Percentiles rank a stretch among this genome's conserved stretches.
Evolutionary conservation across 2,329 filamentous ascomycete species (phyloP).

Genomic region (Talaromyces funiculosus): DNA sequence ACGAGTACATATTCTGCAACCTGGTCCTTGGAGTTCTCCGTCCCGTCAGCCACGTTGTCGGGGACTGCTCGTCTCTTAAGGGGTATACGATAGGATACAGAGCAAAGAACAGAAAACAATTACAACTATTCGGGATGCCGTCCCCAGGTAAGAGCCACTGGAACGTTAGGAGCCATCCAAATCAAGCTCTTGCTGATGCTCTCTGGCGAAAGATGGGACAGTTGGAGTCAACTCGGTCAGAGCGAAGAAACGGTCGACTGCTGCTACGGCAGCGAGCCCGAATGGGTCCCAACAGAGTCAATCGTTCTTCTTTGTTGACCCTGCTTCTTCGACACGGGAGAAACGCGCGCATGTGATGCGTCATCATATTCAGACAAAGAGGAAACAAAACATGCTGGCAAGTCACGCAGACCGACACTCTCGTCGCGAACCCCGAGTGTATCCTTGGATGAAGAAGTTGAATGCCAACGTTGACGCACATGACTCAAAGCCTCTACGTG

Average conservation of each 20-base stretch:
- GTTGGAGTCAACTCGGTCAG: constrained; percentile 17
- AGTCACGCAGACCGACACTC: constrained; percentile 16
- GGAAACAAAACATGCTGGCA: constrained; percentile 27
- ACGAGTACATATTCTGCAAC: neutral
- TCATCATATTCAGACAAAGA: constrained; percentile 40
- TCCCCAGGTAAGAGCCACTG: constrained; percentile 1
- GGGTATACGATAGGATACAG: neutral
- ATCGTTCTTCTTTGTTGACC: constrained; percentile 38
- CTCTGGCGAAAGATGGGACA: neutral
- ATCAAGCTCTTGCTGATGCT: neutral
- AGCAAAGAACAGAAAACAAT: neutral
- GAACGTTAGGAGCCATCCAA: neutral
- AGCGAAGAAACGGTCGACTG: constrained; percentile 25
- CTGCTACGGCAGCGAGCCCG: constrained; percentile 4
- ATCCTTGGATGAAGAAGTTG: constrained; percentile 23
- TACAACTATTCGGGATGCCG: neutral
- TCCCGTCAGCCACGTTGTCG: neutral
- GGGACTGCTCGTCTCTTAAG: neutral
- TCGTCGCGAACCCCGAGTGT: constrained; percentile 17
- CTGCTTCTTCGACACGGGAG: constrained; percentile 35
- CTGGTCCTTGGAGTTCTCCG: neutral
- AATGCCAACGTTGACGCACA: neutral
- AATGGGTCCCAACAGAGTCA: constrained; percentile 21
- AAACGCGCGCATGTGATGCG: constrained; percentile 43
- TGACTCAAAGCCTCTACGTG: neutral